Base-by-base conservation (phyloP, 768 basidiomycete genomes). In the Russula vinacea region DNA sequence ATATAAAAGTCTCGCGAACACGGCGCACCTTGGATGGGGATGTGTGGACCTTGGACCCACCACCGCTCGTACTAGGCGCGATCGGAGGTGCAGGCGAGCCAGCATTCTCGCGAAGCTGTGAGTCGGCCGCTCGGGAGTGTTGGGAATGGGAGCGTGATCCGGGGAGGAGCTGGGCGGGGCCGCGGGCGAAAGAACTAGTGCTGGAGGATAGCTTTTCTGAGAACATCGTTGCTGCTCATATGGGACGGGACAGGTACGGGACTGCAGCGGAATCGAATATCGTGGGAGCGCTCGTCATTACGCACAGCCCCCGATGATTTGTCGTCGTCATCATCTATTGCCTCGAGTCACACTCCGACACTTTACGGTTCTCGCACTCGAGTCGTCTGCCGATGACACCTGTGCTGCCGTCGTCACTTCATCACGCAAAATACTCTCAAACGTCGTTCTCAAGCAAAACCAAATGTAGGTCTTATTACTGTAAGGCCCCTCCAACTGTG, bases 301-400 rank as follows among this genome's bases (percentile, higher is more conserved):
- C 10, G 26, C 32, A 42, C 35, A 22, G 13, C 22, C 17, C 2
- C 19, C 19, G n/a, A 26, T 53, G 52, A 53, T 3, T 2, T 5
- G 11, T 35, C 45, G n/a, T 47, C n/a, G 52, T 35, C 45, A n/a
- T 47, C n/a, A 33, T 32, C 13, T 53, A 24, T 14, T 14, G 16
- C 16, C 40, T 2, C 29, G 42, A 29, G 5, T 19, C 1, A 19
- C 26, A 29, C 26, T 26, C 45, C 39, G 47, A 51, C 47, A 8
- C 2, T 85, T 90, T 70, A 89, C 84, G 1, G 85, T 91, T 16
- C 81, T 92, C 9, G 89, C 84, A 9, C 70, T 96, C 42, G 94
- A 97, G 74, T 87, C 88, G 1, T 94, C 92, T 14, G 93, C 94
- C 16, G 96, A 99, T 74, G 97, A 98, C 72, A 91, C 94, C 1